Percentiles rank a stretch among this genome's conserved stretches.
Conservation (phyloP, 164 flowering plant genomes). For the Magnolia kwangsiensis region DNA sequence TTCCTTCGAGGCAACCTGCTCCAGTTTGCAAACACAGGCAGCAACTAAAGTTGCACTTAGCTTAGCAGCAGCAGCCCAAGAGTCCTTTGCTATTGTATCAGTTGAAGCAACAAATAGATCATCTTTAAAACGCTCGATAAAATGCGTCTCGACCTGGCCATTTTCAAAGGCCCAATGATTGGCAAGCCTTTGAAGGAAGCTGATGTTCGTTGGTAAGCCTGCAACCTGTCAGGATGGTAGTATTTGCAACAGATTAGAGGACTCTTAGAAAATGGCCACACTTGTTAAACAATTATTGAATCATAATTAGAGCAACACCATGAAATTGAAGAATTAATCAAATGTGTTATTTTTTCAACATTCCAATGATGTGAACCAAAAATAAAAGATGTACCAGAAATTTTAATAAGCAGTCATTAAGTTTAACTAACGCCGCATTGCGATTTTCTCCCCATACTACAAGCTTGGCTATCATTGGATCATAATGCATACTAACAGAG, state of each 20-base stretch:
- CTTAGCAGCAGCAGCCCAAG: background rate
- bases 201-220: slow-evolving; percentile 89
- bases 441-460: slow-evolving; percentile 94
- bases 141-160: slow-evolving; percentile 91
- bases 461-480: slow-evolving; percentile 99
- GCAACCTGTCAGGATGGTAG: slow-evolving; percentile 66
- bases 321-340: background rate
- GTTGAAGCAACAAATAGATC: slow-evolving; percentile 64
- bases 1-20: slow-evolving; percentile 33
- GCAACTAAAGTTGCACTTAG: slow-evolving; percentile 59
- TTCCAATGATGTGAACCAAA: background rate
- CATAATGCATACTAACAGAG: slow-evolving; percentile 94
- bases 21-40: slow-evolving; percentile 72
- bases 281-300: background rate
- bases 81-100: slow-evolving; percentile 33
- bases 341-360: background rate
- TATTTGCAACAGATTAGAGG: background rate
- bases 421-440: slow-evolving; percentile 71
- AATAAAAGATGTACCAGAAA: slow-evolving; percentile 60
- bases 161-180: slow-evolving; percentile 75
- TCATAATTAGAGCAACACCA: background rate
- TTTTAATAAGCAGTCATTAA: slow-evolving; percentile 75
- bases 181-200: slow-evolving; percentile 71
- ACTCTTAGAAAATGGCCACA: background rate
- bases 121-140: slow-evolving; percentile 71